Base-by-base conservation (phyloP, 345 rosid species). In the Eucalyptus microcorys region DNA sequence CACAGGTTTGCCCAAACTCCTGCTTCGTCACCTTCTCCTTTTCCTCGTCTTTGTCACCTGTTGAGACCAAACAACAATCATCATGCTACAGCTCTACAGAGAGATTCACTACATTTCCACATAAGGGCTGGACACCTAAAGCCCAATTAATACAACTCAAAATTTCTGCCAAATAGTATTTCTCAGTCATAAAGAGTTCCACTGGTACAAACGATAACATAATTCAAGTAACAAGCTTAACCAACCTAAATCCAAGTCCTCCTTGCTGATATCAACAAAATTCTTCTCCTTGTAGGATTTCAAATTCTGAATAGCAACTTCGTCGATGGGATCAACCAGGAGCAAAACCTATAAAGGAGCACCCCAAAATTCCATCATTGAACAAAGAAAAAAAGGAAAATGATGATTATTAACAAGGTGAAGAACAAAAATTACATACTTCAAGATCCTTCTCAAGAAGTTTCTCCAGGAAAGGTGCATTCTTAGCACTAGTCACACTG, bases 181-280 rank as follows among this genome's bases (percentile, higher is more conserved):
- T 42, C 47, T 21, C 83, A 76, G 24, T 76, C 47, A 40, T 37
- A 37, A 76, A 37, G 47, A 40, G 47, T 40, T 76, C 84, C 30
- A 2, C 87, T 27, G 21, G 66, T 55, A 45, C 34, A 45, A 49
- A n/a, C 61, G 19, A 13, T 52, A 68, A 49, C 79, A 88, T 84
- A 61, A 45, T 76, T 64, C 64, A 26, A 21, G 47, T 76, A 76
- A 76, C 15, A 76, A 76, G 84, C 84, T 76, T 76, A 79, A 90
- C 96, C 45, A 90, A 95, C 99, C 99, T 91, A 98, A 85, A 91
- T 98, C 99, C 90, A 98, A 93, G 92, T 98, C 99, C 92, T 98
- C 99, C 94, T 97, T 98, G 97, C 97, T 96, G 90, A 98, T 96
- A 91, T 98, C 99, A 48, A 98, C 92, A 92, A 98, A 98, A 86